Evolutionary conservation across 2,329 filamentous ascomycete species (phyloP), one percentile per base, ranked within the genome.

Genomic region (Cercospora sp.): DNA sequence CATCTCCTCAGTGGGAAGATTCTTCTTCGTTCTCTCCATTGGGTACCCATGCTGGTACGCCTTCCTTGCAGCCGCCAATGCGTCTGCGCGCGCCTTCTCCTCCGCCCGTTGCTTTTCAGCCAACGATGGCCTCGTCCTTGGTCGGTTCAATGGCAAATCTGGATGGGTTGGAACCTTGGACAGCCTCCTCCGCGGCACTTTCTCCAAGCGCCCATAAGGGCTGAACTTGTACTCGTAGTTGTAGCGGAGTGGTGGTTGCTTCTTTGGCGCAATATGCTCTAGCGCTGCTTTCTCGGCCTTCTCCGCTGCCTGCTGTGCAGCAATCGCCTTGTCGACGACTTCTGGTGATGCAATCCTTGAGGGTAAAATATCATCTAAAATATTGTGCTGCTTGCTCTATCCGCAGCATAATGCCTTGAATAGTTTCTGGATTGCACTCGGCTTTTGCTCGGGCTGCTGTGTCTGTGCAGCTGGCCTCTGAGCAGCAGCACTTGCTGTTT

Each of bases 391-490:
- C 63, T 63, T 58, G 30, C 43, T 65, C 76, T 77, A 79, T 87
- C 92, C 92, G 82, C 94, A 98, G 88, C 94, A 98, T 67, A 97
- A 85, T 69, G 89, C 88, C 85, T 95, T 97, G 87, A 94, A 91
- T 79, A 97, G 85, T 85, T 97, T 97, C 83, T 97, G 91, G 83
- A 94, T 89, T 72, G 93, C 91, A 68, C 90, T 90, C 57, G 89
- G 91, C 79, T 94, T 91, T 73, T 89, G 85, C 79, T 95, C 90
- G 74, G 85, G 85, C 30, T 71, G 70, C 62, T 73, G 72, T 53
- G 71, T 67, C 61, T 73, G 74, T 66, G 75, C 74, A 37, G 69
- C 58, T 28, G 71, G 70, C 57, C 69, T 60, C 26, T 66, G 64
- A 40, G 70, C 45, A 13, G 68, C 49, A 30, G 66, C 62, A 49